Base-by-base conservation (phyloP, 2,329 filamentous ascomycete genomes). In the Ramularia endophylla region DNA sequence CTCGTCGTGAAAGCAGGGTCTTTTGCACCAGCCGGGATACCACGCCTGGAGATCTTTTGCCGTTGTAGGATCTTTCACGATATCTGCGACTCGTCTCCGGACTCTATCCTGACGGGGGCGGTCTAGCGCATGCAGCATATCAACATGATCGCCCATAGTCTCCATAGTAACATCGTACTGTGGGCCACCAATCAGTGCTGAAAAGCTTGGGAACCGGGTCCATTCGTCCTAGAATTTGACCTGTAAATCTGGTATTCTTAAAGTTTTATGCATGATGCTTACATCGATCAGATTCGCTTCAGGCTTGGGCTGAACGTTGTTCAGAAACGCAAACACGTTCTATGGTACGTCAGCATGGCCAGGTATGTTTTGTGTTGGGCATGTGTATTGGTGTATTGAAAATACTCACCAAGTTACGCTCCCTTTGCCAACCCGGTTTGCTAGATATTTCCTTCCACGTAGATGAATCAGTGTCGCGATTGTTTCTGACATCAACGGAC, bases 11-110 rank as follows among this genome's bases (percentile, higher is more conserved):
- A 50, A 50, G 29, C 66, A 72, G 0, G 79, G 78, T 0, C 80
- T 71, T 57, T 83, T 83, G 65, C 80, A 83, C 70, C 74, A 80
- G 0, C 62, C 60, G 0, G 74, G 70, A 53, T 82, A 83, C 74
- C 75, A 80, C 0, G 77, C 65, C 53, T 78, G 75, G 5, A 82
- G 66, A 2, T 60, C 66, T 19, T 68, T 66, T 0, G 78, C 78
- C 0, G 70, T 75, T 1, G 57, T 59, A 8, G 59, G 58, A 49
- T 81, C 70, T 27, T 70, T 58, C n/a, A 83, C 77, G n/a, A 73
- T 58, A 0, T 63, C 51, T n/a, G 72, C 68, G 5, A 71, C 64
- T 2, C 73, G 68, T 3, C 57, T 58, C 1, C 76, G 70, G n/a
- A 74, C 56, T 2, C 56, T 45, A 13, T 77, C 68, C 27, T 65